These are phyloP conservation scores for Flueggea neowawraea DNA, from an alignment of 441 rosid genomes.

Conservation along the genomic window DNA sequence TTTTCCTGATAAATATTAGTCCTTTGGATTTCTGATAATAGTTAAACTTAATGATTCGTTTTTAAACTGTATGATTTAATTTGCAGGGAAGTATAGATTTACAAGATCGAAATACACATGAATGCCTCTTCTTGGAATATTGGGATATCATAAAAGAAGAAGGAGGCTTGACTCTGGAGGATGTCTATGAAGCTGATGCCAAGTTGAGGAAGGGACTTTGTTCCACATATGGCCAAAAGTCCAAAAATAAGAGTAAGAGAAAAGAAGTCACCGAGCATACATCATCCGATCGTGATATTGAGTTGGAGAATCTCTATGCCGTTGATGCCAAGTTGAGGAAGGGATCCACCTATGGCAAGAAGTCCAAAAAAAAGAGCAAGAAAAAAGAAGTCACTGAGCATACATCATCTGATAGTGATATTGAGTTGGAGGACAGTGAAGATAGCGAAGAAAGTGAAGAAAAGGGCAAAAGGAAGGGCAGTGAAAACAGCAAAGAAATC, in stretches of 20 bases:
- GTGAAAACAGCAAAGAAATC: constrained; percentile 10
- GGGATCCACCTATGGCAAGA: constrained; percentile 11
- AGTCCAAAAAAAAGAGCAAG: constrained; percentile 7
- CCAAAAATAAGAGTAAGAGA: constrained; percentile 8
- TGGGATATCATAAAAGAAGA: constrained; percentile 52
- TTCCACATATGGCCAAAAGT: constrained; percentile 2
- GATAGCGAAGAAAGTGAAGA: constrained; percentile 4
- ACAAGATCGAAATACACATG: constrained; percentile 35
- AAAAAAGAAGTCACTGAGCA: not conserved
- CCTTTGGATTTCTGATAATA: not conserved
- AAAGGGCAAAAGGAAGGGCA: constrained; percentile 4
- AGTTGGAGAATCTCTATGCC: constrained; percentile 18
- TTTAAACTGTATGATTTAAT: constrained; percentile 6
- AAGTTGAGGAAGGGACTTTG: constrained; percentile 27
- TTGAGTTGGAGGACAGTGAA: constrained; percentile 10
- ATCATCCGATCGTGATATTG: constrained; percentile 13
- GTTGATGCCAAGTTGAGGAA: constrained; percentile 34
- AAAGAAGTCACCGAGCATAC: not conserved
- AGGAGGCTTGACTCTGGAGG: constrained; percentile 38
- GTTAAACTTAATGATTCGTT: not conserved
- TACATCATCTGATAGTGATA: constrained; percentile 13
- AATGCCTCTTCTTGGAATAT: constrained; percentile 45
- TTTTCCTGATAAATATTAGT: too few species aligned
- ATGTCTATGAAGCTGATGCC: constrained; percentile 35
- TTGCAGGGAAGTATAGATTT: constrained; percentile 47